phyloP scores from a whole-genome alignment of 2,329 filamentous ascomycete genomes.

The Calonectria leucothoes region DNA sequence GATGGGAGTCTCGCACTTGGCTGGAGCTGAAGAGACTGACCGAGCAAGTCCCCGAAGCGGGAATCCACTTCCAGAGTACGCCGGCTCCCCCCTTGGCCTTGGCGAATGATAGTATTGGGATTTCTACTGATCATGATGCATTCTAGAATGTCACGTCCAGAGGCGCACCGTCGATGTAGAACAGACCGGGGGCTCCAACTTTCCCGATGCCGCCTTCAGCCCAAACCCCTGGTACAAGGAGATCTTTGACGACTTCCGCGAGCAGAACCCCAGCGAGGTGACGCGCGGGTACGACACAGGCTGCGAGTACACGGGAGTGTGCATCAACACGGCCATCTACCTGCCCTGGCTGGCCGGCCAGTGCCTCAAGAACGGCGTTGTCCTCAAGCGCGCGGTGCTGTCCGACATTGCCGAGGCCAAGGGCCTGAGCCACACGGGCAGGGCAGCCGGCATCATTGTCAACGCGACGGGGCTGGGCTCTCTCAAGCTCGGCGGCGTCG shows the following conservation, averaged over 20 bases:
- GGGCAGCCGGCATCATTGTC: constrained; percentile 75
- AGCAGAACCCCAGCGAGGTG: constrained; percentile 69
- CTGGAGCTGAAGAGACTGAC: constrained; percentile 70
- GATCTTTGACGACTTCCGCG: constrained; percentile 76
- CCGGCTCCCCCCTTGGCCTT: background rate
- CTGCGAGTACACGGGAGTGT: constrained; percentile 83
- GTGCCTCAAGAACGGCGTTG: constrained; percentile 79
- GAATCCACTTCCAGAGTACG: constrained; percentile 81
- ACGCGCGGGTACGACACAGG: constrained; percentile 76
- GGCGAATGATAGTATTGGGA: background rate
- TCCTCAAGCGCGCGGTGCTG: constrained; percentile 72
- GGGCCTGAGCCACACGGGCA: constrained; percentile 61
- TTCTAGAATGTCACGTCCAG: constrained; percentile 59
- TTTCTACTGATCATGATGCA: constrained; percentile 14
- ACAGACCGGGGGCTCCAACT: constrained; percentile 42
- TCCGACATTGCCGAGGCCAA: constrained; percentile 79
- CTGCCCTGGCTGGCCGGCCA: constrained; percentile 86
- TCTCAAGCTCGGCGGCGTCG: constrained; percentile 81
- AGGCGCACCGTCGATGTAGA: constrained; percentile 72
- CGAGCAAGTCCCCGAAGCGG: constrained; percentile 77
- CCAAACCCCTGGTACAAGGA: constrained; percentile 80
- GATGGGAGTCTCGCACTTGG: constrained; percentile 75
- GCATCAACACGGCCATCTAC: constrained; percentile 91
- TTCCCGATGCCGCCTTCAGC: constrained; percentile 72
- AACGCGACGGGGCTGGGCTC: constrained; percentile 89